These are phyloP conservation scores for Hypoxylon sp. DNA, from an alignment of 2,329 filamentous ascomycete genomes.

Conservation along the genomic window DNA sequence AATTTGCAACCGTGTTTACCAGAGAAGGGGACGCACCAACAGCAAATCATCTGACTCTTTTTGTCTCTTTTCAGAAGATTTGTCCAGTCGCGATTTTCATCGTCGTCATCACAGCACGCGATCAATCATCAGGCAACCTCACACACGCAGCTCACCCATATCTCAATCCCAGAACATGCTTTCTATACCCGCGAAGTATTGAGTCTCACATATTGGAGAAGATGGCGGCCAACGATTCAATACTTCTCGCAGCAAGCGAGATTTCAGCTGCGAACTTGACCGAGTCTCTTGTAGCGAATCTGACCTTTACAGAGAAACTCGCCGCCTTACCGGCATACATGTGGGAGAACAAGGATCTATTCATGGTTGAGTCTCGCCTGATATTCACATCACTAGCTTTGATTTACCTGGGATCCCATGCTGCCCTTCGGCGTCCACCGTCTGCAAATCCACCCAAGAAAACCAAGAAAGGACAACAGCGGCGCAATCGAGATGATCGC, in stretches of 20 bases:
- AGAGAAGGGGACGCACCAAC: too few relatives aligned
- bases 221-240: conserved; percentile 50
- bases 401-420: conserved; percentile 87
- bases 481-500: conserved; percentile 64
- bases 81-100: neutral
- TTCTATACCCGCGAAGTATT: neutral
- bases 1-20: neutral
- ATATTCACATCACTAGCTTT: conserved; percentile 80
- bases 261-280: conserved; percentile 47
- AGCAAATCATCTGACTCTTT: neutral
- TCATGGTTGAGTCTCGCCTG: conserved; percentile 64
- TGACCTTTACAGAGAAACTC: conserved; percentile 52
- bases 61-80: neutral
- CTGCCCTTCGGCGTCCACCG: conserved; percentile 85
- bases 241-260: conserved; percentile 43
- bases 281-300: conserved; percentile 35
- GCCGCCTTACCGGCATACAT: conserved; percentile 51
- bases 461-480: conserved; percentile 60
- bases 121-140: neutral
- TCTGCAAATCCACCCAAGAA: conserved; percentile 77
- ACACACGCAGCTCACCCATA: neutral
- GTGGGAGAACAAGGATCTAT: conserved; percentile 57
- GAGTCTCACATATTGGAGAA: too few relatives aligned
- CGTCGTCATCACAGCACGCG: neutral
- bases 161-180: neutral